A percentile compares a stretch with the other conserved stretches of the same genome.
Evolutionary conservation across 306 rosid species (phyloP).

Genomic region (Cucumis melo): DNA sequence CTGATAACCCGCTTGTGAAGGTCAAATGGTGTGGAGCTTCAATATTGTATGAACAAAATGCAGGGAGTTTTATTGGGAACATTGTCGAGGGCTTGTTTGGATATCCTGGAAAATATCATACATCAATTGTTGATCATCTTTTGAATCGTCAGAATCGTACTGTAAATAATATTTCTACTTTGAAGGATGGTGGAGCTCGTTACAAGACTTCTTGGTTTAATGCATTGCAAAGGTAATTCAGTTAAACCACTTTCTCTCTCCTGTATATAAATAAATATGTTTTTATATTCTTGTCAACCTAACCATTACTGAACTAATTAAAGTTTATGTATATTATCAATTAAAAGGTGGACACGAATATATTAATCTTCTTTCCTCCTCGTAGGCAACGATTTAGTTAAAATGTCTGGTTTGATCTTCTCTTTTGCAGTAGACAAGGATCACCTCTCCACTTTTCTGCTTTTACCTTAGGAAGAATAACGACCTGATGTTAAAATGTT

Average conservation of each 20-base stretch:
- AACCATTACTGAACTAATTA: no score
- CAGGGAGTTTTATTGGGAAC: background rate
- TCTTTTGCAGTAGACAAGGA: no score
- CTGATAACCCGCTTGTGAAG: background rate
- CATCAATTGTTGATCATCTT: conserved; percentile 5
- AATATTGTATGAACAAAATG: background rate
- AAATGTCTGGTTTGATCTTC: no score
- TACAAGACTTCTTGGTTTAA: conserved; percentile 1
- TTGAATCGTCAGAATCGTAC: background rate
- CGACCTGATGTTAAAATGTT: no score
- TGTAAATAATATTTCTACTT: background rate
- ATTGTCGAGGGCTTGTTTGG: background rate
- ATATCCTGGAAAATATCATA: background rate
- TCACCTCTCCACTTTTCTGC: no score
- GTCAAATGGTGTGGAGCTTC: conserved; percentile 4
- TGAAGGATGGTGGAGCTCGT: background rate
- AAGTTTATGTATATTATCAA: no score
- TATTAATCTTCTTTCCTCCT: no score
- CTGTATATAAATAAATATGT: no score
- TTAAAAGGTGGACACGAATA: no score
- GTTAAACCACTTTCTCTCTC: background rate
- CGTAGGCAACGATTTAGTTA: no score
- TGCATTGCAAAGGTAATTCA: conserved; percentile 2
- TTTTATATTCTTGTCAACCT: no score
- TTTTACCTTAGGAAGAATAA: no score